phyloP scores from a whole-genome alignment of 352 stramenopile genomes.

The Vaucheria bursata region DNA sequence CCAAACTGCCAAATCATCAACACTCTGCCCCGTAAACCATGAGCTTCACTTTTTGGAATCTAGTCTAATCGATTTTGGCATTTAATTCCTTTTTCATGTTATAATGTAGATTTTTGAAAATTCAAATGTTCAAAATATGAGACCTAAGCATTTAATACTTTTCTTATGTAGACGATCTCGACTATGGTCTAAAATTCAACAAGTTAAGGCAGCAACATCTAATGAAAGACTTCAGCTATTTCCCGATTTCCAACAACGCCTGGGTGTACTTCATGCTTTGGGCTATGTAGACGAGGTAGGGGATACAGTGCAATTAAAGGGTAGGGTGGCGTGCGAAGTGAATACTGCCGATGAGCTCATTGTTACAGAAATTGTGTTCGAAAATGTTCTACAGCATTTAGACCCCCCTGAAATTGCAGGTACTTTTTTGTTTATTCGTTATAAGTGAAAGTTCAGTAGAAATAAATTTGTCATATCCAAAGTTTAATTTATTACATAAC shows the following conservation, averaged over 20 bases:
- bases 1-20: too few relatives aligned
- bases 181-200: not conserved
- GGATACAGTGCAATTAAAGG: slow-evolving; percentile 83
- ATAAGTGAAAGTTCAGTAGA: too few relatives aligned
- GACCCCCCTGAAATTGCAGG: slow-evolving; percentile 76
- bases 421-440: too few relatives aligned
- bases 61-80: too few relatives aligned
- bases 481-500: too few relatives aligned
- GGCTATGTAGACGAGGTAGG: slow-evolving; percentile 22
- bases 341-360: slow-evolving; percentile 96
- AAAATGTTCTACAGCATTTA: slow-evolving; percentile 89
- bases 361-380: slow-evolving; percentile 97
- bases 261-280: slow-evolving; percentile 69
- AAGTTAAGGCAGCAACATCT: not conserved
- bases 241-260: slow-evolving; percentile 88
- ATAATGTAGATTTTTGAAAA: too few relatives aligned
- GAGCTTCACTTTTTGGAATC: too few relatives aligned
- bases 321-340: slow-evolving; percentile 92
- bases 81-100: too few relatives aligned
- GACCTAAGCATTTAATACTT: too few relatives aligned
- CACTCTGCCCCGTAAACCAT: too few relatives aligned
- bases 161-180: not conserved
- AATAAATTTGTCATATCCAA: too few relatives aligned
- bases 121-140: too few relatives aligned
- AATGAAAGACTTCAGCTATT: slow-evolving; percentile 86